Percentiles rank a stretch among this genome's conserved stretches.
Conservation (phyloP, 768 basidiomycete genomes). For the Mycena epipterygia region DNA sequence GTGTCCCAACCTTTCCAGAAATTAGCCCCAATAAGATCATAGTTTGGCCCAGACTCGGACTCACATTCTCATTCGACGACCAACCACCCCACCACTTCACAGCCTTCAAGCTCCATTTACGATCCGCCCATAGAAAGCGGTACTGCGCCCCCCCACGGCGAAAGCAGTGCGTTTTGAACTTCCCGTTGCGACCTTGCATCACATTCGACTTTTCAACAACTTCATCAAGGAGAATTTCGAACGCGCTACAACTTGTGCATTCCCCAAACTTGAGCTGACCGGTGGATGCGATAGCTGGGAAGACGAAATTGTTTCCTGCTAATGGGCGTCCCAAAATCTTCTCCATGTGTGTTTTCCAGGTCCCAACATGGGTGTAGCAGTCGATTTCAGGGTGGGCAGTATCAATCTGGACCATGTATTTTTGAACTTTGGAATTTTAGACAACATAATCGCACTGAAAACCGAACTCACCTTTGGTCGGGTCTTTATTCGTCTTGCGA, state of each 20-base stretch:
- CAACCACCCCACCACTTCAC: constrained; percentile 48
- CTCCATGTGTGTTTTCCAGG: too few species aligned
- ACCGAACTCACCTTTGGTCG: constrained; percentile 29
- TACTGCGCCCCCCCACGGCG: constrained; percentile 44
- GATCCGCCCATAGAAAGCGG: constrained; percentile 41
- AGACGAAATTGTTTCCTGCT: constrained; percentile 31
- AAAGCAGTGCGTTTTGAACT: constrained; percentile 46
- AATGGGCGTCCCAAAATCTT: constrained; percentile 27
- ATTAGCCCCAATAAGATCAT: background rate
- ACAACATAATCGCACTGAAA: background rate
- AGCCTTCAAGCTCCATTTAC: constrained; percentile 43
- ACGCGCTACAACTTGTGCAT: background rate
- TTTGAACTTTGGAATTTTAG: constrained; percentile 19
- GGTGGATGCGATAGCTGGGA: constrained; percentile 40
- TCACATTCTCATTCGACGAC: constrained; percentile 39
- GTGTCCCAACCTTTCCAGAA: constrained; percentile 28
- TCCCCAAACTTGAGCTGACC: constrained; percentile 39
- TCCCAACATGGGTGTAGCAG: constrained; percentile 31
- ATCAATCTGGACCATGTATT: constrained; percentile 27
- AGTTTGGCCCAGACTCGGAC: constrained; percentile 28
- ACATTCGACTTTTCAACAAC: constrained; percentile 38
- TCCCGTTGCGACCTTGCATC: constrained; percentile 27
- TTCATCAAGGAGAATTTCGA: constrained; percentile 32
- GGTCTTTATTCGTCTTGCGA: too few species aligned
- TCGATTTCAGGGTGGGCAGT: constrained; percentile 34